Conservation (phyloP, 169 alveolate species). For the Cryptosporidium xiaoi region DNA sequence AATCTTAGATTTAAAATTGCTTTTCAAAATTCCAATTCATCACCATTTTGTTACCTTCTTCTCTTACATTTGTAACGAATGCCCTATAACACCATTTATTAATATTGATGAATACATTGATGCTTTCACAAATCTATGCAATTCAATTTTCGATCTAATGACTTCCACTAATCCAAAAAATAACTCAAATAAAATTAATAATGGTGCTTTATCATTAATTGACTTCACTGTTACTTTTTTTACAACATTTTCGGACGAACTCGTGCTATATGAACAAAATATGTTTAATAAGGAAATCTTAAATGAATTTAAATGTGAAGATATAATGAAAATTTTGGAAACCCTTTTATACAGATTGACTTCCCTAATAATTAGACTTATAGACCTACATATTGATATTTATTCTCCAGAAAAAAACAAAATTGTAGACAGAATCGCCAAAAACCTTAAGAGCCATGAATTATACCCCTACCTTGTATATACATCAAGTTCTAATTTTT, state of each 20-base stretch:
- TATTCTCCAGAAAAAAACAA: slow-evolving; percentile 7
- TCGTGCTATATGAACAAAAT: no score
- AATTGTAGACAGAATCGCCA: neutral
- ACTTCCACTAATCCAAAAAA: neutral
- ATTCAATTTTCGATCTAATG: slow-evolving; percentile 25
- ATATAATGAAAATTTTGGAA: slow-evolving; percentile 3
- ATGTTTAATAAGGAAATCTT: no score
- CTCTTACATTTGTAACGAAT: slow-evolving; percentile 14
- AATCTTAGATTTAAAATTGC: neutral
- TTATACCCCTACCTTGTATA: slow-evolving; percentile 22
- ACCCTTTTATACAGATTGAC: neutral
- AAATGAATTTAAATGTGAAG: neutral
- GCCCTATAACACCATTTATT: slow-evolving; percentile 56
- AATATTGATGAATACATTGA: slow-evolving; percentile 3
- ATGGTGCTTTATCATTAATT: neutral
- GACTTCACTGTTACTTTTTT: neutral
- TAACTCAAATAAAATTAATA: neutral
- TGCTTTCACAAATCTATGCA: neutral
- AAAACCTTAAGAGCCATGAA: neutral
- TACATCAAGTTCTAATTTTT: slow-evolving; percentile 33
- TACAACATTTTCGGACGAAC: neutral
- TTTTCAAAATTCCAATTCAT: slow-evolving; percentile 11
- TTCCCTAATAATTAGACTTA: neutral
- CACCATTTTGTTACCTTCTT: slow-evolving; percentile 17
- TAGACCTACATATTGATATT: slow-evolving; percentile 29